A percentile compares a stretch with the other conserved stretches of the same genome.
These are phyloP conservation scores for Mercurialis annua DNA, from an alignment of 345 rosid genomes.

Conservation along the genomic window DNA sequence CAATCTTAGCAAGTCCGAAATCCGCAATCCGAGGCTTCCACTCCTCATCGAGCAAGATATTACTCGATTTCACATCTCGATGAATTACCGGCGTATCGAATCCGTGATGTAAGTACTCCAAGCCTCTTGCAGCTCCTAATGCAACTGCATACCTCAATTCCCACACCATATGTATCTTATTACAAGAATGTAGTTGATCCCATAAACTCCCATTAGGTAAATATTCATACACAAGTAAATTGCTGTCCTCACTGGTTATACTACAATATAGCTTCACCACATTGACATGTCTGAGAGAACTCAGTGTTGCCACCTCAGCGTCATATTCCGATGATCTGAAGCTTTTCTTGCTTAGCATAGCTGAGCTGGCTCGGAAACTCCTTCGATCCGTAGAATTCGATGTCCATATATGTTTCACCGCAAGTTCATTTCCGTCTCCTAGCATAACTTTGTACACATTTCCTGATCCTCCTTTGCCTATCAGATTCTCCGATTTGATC, in stretches of 20 bases:
- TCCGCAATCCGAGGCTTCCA: constrained; percentile 87
- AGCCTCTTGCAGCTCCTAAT: constrained; percentile 73
- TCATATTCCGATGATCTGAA: constrained; percentile 46
- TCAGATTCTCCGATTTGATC: constrained; percentile 59
- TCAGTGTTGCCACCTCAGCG: constrained; percentile 66
- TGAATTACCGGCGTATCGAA: constrained; percentile 71
- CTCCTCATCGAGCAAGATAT: constrained; percentile 73
- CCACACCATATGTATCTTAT: constrained; percentile 58
- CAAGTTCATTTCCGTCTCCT: constrained; percentile 54
- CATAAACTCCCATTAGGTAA: constrained; percentile 81
- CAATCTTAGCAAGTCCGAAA: constrained; percentile 78
- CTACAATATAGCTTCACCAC: constrained; percentile 84
- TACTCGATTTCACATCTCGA: constrained; percentile 83
- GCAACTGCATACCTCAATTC: constrained; percentile 61
- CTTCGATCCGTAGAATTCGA: constrained; percentile 21
- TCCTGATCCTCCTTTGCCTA: constrained; percentile 89
- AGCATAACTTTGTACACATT: constrained; percentile 70
- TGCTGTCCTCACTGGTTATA: constrained; percentile 80
- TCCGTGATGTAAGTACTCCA: constrained; percentile 86
- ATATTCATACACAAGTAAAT: constrained; percentile 82
- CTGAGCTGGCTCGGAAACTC: constrained; percentile 42
- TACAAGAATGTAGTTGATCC: constrained; percentile 66
- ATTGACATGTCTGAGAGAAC: constrained; percentile 76
- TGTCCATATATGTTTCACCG: constrained; percentile 76
- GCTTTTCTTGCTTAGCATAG: constrained; percentile 38